Conservation (phyloP, 495 filamentous ascomycete species). For the Umbilicaria muhlenbergii region DNA sequence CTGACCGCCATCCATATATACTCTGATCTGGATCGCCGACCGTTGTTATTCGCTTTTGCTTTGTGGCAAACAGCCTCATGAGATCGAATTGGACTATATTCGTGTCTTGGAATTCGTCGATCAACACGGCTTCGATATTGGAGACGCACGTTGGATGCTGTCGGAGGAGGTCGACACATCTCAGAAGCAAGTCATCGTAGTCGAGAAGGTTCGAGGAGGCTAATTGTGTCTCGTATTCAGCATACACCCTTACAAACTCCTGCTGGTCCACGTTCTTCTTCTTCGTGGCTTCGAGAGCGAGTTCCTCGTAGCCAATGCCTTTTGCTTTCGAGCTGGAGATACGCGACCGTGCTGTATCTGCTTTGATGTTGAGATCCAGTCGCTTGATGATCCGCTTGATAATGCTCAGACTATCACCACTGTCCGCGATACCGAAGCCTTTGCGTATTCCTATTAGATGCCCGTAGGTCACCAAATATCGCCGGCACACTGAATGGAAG, state of each 20-base stretch:
- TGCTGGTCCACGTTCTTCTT: slow-evolving; percentile 45
- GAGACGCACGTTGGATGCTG: slow-evolving; percentile 70
- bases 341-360: slow-evolving; percentile 47
- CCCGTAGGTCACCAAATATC: slow-evolving; percentile 78
- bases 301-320: slow-evolving; percentile 33
- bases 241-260: slow-evolving; percentile 59
- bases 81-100: slow-evolving; percentile 91
- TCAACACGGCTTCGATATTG: slow-evolving; percentile 81
- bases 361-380: slow-evolving; percentile 49
- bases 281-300: slow-evolving; percentile 20
- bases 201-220: slow-evolving; percentile 72
- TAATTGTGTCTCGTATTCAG: slow-evolving; percentile 63
- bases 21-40: slow-evolving; percentile 98
- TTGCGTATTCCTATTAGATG: slow-evolving; percentile 65
- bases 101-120: slow-evolving; percentile 98
- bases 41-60: slow-evolving; percentile 63
- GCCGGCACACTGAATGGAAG: slow-evolving; percentile 84
- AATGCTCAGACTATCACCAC: slow-evolving; percentile 58
- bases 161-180: slow-evolving; percentile 67
- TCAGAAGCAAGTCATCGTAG: slow-evolving; percentile 85
- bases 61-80: slow-evolving; percentile 75
- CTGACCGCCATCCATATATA: slow-evolving; percentile 96
- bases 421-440: slow-evolving; percentile 91
- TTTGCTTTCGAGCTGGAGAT: slow-evolving; percentile 83
- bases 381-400: slow-evolving; percentile 72